Base-by-base conservation (phyloP, 2,329 filamentous ascomycete genomes). In the Penicillium paneum region DNA sequence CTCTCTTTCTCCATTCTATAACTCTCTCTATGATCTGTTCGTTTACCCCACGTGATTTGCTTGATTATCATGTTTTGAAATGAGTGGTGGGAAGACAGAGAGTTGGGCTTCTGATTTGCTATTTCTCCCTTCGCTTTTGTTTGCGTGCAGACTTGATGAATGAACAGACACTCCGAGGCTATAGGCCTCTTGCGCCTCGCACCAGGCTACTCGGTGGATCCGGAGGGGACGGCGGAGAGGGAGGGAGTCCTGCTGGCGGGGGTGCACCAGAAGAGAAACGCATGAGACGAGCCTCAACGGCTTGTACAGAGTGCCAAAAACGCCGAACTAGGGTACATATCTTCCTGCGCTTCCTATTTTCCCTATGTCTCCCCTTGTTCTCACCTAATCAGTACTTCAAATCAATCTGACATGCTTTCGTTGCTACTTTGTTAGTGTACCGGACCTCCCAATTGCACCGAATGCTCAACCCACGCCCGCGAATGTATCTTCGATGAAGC, bases 301-400 rank as follows among this genome's bases (percentile, higher is more conserved):
- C 71, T 31, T 74, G 71, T 56, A 63, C 59, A 32, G 70, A 74
- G 57, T 74, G 71, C 58, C 69, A 74, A 57, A 66, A 61, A 51
- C 65, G 70, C 49, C 69, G 71, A 39, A 73, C 69, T 43, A 73
- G 68, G 69, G 71, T 74, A 71, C 39, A 21, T 49, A 45, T 40
- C 21, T 29, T n/a, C 38, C 46, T 54, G 15, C 45, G 11, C 28
- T 44, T 43, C 26, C 26, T 43, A 29, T 31, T 32, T 48, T 19
- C 35, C 26, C 32, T 17, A 19, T 35, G 29, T 39, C n/a, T 34
- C 35, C 26, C 48, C 39, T 8, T 19, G 15, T 13, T 21, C 12
- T 24, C 17, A 39, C 36, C 11, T 24, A 31, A 21, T 41, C 13
- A 17, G 1, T 28, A 12, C 29, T 26, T 4, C 15, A 40, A 48